Conservation (phyloP, 2,329 filamentous ascomycete genomes). For the Endocalyx cinctus region DNA sequence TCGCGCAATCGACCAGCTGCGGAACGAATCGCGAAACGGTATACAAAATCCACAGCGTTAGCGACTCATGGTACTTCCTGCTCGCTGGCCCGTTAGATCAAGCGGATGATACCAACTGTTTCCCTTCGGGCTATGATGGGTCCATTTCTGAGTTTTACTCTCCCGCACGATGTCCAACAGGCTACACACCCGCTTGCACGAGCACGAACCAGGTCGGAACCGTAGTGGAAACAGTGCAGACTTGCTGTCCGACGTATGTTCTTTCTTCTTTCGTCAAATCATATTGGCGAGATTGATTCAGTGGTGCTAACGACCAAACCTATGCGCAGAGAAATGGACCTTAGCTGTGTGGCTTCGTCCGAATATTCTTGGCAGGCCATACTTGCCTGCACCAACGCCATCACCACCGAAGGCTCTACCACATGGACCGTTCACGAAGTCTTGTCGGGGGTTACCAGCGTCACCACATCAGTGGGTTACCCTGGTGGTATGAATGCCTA, state of each 20-base stretch:
- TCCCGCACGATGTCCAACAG: constrained; percentile 13
- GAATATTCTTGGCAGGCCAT: constrained; percentile 11
- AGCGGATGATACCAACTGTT: constrained; percentile 14
- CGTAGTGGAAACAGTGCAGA: constrained; percentile 10
- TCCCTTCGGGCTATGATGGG: constrained; percentile 12
- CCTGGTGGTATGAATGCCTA: constrained; percentile 15
- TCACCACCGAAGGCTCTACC: not conserved
- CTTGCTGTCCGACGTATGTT: constrained; percentile 17
- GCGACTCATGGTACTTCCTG: constrained; percentile 10
- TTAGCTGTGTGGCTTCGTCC: constrained; percentile 5
- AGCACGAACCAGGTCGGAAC: constrained; percentile 2
- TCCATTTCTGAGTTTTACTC: constrained; percentile 12
- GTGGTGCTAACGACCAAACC: not conserved
- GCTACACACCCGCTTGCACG: constrained; percentile 14
- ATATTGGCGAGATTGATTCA: not conserved
- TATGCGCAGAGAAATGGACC: constrained; percentile 7
- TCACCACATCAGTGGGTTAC: constrained; percentile 1
- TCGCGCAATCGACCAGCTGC: too few species aligned
- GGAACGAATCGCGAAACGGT: too few species aligned
- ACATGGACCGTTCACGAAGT: constrained; percentile 9
- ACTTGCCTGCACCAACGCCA: constrained; percentile 7
- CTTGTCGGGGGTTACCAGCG: constrained; percentile 2
- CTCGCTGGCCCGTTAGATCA: constrained; percentile 10
- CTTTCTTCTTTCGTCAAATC: not conserved
- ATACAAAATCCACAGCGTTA: too few species aligned